Evolutionary conservation across 805 yeast genomes (phyloP), one percentile per base, ranked within the genome.

Genomic region (Nakazawaea sp.): DNA sequence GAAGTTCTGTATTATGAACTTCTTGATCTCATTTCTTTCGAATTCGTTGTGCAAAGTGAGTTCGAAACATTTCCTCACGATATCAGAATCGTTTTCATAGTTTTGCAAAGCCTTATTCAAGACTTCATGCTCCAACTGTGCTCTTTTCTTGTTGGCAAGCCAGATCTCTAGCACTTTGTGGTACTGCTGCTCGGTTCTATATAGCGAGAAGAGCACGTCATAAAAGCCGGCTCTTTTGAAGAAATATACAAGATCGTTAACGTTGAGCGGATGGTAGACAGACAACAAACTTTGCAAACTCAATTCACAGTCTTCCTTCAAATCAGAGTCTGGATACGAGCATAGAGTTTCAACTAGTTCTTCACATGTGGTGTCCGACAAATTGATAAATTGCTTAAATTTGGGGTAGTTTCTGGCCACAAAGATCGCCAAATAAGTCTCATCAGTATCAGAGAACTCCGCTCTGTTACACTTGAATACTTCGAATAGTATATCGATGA

Each of bases 371-470:
- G 75, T 62, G 38, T 80, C 92, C 1, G 88, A 72, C 1, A 92
- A 55, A 30, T 86, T 66, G 9, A 90, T 68, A 44, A 85, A 89
- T 56, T 90, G 98, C 10, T 75, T 66, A 54, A 83, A 90, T 52
- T 90, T 92, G 2, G 96, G 81, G 43, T 80, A 76, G 51, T 84
- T 89, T 41, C 90, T 59, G 0, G 90, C 84, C 24, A 90, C 56
- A 50, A 90, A 92, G 3, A 86, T 72, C 2, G 85, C 68, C 34
- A 85, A 54, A 35, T 63, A 55, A 4, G 57, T 50, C 12, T 46
- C 45, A 26, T 61, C 64, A 5, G 41, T 41, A 1, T 45, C 40
- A 5, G 57, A 50, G 30, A 64, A 55, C 24, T 59, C 64, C 6
- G 7, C 4, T 4, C 46, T 43, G 36, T 62, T 55, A 4, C 58